Evolutionary conservation across 2,329 filamentous ascomycete genomes (phyloP).

Genomic region (Scolecobasidium constrictum): DNA sequence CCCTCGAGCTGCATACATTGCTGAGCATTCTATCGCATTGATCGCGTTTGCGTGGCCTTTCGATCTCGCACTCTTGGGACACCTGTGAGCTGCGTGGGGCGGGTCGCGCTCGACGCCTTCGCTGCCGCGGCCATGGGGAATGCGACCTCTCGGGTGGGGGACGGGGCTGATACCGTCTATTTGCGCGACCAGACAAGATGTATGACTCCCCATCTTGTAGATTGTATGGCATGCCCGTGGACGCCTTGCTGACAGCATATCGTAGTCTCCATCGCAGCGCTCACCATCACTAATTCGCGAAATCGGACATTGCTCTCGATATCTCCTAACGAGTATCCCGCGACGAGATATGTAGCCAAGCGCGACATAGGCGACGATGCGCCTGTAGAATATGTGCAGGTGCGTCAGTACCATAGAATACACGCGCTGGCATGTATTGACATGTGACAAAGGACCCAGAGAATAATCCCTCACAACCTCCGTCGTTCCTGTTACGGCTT

Average conservation of each 20-base stretch:
- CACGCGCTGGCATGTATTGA: neutral
- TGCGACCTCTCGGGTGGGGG: slow-evolving; percentile 69
- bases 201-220: slow-evolving; percentile 37
- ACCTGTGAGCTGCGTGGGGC: too few relatives aligned
- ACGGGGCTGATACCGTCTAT: slow-evolving; percentile 71
- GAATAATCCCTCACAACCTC: slow-evolving; percentile 30
- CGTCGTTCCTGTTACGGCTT: slow-evolving; percentile 76
- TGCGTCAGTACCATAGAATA: slow-evolving; percentile 42
- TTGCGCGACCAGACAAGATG: slow-evolving; percentile 86
- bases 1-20: too few relatives aligned
- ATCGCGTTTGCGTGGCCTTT: too few relatives aligned
- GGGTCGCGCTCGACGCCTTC: too few relatives aligned
- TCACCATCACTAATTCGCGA: slow-evolving; percentile 70
- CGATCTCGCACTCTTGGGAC: too few relatives aligned
- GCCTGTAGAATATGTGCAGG: slow-evolving; percentile 86
- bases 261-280: slow-evolving; percentile 74
- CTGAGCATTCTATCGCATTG: too few relatives aligned
- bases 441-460: slow-evolving; percentile 70
- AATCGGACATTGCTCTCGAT: slow-evolving; percentile 68
- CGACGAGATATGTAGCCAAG: slow-evolving; percentile 62
- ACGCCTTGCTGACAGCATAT: slow-evolving; percentile 14
- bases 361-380: slow-evolving; percentile 62
- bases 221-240: neutral
- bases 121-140: too few relatives aligned
- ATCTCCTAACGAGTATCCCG: slow-evolving; percentile 78